Percentiles rank a stretch among this genome's conserved stretches.
Conservation (phyloP, 257 asterid species). For the Rauvolfia tetraphylla region DNA sequence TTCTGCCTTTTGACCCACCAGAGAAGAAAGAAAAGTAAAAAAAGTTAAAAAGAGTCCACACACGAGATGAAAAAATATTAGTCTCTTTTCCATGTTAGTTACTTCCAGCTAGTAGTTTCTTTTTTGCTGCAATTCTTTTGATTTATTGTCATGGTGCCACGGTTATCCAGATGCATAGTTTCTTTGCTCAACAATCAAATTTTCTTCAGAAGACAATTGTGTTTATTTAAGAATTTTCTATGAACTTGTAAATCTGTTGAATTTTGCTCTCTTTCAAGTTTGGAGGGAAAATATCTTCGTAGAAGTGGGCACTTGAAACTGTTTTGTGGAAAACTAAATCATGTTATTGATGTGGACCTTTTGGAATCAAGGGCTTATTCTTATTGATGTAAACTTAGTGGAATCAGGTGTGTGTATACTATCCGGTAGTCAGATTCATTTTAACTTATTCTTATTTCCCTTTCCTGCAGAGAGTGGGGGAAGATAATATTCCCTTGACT, state of each 20-base stretch:
- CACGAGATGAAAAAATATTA: not conserved
- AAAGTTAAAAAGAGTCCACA: not conserved
- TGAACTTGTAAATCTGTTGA: not conserved
- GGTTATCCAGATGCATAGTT: not conserved
- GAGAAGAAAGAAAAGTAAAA: not conserved
- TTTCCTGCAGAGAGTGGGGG: too few relatives aligned
- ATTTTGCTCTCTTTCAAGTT: not conserved
- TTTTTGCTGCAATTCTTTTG: not conserved
- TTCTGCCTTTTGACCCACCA: not conserved
- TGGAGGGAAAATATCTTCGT: not conserved
- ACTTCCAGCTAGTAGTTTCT: not conserved
- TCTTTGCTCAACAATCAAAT: not conserved
- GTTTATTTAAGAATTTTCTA: not conserved
- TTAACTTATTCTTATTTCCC: too few relatives aligned
- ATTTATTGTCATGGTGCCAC: not conserved
- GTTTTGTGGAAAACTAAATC: not conserved
- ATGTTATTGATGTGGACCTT: not conserved
- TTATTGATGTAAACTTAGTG: not conserved
- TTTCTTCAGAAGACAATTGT: not conserved
- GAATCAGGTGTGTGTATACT: not conserved
- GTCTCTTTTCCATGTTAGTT: not conserved
- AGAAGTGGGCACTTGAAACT: not conserved
- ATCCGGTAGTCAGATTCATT: not conserved
- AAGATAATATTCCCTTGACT: too few relatives aligned
- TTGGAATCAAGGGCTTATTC: not conserved